These are phyloP conservation scores for Punctularia strigosozonata DNA, from an alignment of 768 basidiomycete genomes.

Conservation along the genomic window DNA sequence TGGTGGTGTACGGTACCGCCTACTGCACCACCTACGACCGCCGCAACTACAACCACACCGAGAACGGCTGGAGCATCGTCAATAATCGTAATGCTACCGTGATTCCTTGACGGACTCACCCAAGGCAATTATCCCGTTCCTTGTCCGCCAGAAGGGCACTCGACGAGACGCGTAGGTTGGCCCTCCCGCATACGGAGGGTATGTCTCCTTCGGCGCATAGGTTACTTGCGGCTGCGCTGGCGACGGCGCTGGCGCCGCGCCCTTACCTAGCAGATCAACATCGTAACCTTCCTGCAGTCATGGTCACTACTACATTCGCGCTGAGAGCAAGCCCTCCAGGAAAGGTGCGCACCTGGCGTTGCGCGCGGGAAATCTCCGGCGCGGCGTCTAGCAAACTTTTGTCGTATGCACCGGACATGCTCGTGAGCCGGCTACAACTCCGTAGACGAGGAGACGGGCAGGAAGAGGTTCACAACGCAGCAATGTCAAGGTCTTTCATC, in stretches of 20 bases:
- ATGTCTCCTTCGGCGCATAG: constrained; percentile 7
- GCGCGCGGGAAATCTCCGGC: constrained; percentile 17
- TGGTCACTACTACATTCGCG: neutral
- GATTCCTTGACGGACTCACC: no score
- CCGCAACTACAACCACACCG: constrained; percentile 32
- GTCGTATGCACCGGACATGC: constrained; percentile 12
- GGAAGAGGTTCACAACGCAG: neutral
- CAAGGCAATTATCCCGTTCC: constrained; percentile 29
- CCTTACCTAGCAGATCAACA: constrained; percentile 26
- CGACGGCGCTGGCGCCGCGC: constrained; percentile 6
- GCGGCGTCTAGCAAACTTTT: constrained; percentile 16
- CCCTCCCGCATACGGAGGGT: neutral
- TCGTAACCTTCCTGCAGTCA: constrained; percentile 39
- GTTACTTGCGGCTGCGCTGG: constrained; percentile 12
- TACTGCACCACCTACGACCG: constrained; percentile 46
- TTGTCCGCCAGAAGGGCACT: constrained; percentile 37
- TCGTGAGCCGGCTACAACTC: neutral
- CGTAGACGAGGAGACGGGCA: neutral
- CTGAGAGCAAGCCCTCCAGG: neutral
- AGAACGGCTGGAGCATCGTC: constrained; percentile 15
- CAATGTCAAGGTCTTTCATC: neutral
- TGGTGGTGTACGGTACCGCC: constrained; percentile 28
- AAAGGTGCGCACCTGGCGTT: constrained; percentile 15
- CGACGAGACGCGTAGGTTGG: neutral
- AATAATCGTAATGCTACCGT: no score